Evolutionary conservation across 1,284 basidiomycete species (phyloP), one percentile per base, ranked within the genome.

Genomic region (Puccinia hordei): DNA sequence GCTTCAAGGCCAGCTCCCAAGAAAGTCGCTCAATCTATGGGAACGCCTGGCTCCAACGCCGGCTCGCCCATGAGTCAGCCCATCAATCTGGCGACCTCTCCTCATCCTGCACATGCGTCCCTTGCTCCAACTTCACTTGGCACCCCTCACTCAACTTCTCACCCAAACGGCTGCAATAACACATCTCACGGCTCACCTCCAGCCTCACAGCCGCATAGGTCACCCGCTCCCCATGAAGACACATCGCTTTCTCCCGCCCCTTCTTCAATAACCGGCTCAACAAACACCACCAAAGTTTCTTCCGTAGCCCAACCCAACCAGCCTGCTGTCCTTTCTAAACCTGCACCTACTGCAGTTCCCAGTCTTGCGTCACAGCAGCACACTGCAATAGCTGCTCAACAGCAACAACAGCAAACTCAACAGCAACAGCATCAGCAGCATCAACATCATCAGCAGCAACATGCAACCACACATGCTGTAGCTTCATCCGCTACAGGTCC

Each of bases 361-460:
- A 77, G 49, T 27, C 75, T 55, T 38, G 61, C 61, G 66, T 79
- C 76, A 41, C 76, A 79, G 35, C 65, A 71, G 38, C 55, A 71
- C 66, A 41, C 49, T 27, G 76, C 76, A 35, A 79, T 71, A n/a
- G 76, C 76, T n/a, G 69, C 69, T 35, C 69, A 72, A 72, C 69
- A 72, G 24, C 69, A 72, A 22, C 69, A 72, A 19, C 69, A 72
- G 69, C 66, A 69, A 24, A 35, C 41, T 17, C 63, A 41, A n/a
- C 63, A 66, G 44, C 63, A 66, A 44, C 57, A 69, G 44, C 63
- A 66, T 17, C 63, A 41, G 24, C 63, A 66, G 35, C 63, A 66
- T 12, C 57, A 59, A 33, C 57, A 24, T 9, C 57, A 59, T 15
- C 57, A 59, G 3, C 57, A 59, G 10, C 57, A 59, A 59, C 24